Percentiles rank a stretch among this genome's conserved stretches.
Conservation (phyloP, 2,329 filamentous ascomycete species). For the Fusarium ramigenum region DNA sequence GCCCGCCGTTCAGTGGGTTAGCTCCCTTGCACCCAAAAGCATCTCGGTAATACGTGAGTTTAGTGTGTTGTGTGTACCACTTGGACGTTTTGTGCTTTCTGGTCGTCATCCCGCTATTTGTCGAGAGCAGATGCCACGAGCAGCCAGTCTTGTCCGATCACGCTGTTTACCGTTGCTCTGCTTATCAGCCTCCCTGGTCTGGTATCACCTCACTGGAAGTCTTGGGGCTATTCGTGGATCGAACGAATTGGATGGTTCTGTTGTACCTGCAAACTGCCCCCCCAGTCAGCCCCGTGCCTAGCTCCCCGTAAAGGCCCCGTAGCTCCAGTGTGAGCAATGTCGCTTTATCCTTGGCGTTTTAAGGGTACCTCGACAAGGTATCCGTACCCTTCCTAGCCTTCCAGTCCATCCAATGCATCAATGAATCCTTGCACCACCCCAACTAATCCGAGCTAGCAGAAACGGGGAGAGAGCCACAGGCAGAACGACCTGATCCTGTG, state of each 20-base stretch:
- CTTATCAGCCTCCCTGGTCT: neutral
- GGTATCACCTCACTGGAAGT: conserved; percentile 4
- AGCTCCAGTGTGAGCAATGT: conserved; percentile 39
- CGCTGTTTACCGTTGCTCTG: conserved; percentile 3
- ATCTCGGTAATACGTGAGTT: neutral
- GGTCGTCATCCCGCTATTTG: neutral
- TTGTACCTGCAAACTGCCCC: conserved; percentile 19
- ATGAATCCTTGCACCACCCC: conserved; percentile 35
- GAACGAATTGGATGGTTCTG: neutral
- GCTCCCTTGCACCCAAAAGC: conserved; percentile 10
- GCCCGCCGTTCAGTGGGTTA: conserved; percentile 32
- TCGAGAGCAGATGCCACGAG: neutral
- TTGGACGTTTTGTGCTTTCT: neutral
- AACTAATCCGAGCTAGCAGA: conserved; percentile 39
- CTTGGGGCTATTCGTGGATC: conserved; percentile 6
- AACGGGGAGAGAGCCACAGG: conserved; percentile 41
- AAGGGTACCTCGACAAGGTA: conserved; percentile 38
- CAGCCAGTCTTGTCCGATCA: neutral
- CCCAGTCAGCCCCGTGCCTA: conserved; percentile 41
- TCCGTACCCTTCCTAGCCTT: conserved; percentile 1
- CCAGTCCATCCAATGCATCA: conserved; percentile 35
- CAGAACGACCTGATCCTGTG: conserved; percentile 31
- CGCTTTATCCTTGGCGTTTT: conserved; percentile 38
- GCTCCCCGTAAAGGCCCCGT: conserved; percentile 39
- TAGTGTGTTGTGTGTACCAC: neutral